Evolutionary conservation across 23 red algal genomes (phyloP), one percentile per base, ranked within the genome.

Genomic region (Agarophyton chilense): DNA sequence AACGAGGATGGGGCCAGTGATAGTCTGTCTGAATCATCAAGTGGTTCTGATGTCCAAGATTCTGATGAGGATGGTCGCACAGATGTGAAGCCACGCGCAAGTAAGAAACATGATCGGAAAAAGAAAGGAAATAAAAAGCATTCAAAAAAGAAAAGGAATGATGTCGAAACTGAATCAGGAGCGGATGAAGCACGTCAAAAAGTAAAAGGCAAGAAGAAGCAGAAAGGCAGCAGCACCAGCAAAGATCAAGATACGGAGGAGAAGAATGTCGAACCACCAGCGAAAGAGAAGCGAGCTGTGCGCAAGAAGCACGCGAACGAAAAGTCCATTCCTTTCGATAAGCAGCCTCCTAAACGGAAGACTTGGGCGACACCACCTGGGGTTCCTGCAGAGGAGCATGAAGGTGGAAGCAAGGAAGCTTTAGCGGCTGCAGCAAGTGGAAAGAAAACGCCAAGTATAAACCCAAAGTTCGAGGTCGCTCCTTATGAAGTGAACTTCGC

Each of bases 401-500:
- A 40, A 0, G 77, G 64, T 4, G 79, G 78, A 16, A 77, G 78
- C 50, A 73, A 54, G 14, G 89, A 76, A 51, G 77, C 70, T 19
- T 78, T 92, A 22, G 89, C 79, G 19, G 89, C 89, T 18, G 89
- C 89, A 25, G 79, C 89, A 2, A 72, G 67, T 34, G 89, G 78
- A 46, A 60, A 76, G 46, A 92, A 92, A 61, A 92, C 89, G 26
- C 89, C 89, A 21, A 52, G 49, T 77, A 92, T 92, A 18, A 83
- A 92, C 39, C 60, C 45, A 46, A 77, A 46, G 41, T 92, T 83
- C 52, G 89, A 92, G 56, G 72, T 92, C 26, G 78, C 76, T 54
- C 89, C 89, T 5, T 82, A 92, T 47, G 89, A 82, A 72, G 89
- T 92, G 32, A 56, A 84, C n/a, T 83, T 84, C 66, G 89, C 75